These are phyloP conservation scores for Kodamaea fungicola DNA, from an alignment of 1,139 yeast genomes.

Conservation along the genomic window DNA sequence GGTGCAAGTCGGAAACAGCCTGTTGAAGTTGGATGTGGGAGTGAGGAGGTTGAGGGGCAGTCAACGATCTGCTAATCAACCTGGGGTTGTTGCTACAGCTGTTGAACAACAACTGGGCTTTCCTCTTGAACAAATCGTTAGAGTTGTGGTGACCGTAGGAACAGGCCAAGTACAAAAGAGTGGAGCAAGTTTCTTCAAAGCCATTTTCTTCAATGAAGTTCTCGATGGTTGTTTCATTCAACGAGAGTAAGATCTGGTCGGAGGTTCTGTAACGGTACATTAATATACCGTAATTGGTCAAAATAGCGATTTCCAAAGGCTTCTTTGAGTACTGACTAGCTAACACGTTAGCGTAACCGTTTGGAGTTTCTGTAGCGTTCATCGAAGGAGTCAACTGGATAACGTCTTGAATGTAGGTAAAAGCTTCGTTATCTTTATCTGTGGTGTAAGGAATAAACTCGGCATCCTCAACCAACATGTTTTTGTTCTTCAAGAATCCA, in stretches of 20 bases:
- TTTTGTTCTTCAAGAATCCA: constrained; percentile 71
- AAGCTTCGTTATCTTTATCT: constrained; percentile 21
- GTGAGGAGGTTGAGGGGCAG: constrained; percentile 9
- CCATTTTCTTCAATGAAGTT: constrained; percentile 49
- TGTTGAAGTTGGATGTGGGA: constrained; percentile 11
- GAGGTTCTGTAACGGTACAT: constrained; percentile 78
- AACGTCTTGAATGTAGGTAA: constrained; percentile 62
- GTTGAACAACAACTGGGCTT: constrained; percentile 50
- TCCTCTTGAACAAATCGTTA: constrained; percentile 44
- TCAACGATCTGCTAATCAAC: constrained; percentile 27
- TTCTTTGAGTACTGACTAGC: constrained; percentile 76
- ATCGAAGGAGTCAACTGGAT: constrained; percentile 66
- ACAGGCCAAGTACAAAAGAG: constrained; percentile 80
- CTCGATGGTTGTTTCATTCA: constrained; percentile 56
- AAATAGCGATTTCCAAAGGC: constrained; percentile 69
- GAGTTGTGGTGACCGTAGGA: constrained; percentile 55
- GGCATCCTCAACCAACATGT: constrained; percentile 76
- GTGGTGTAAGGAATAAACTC: constrained; percentile 60
- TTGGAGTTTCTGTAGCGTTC: constrained; percentile 69
- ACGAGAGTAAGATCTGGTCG: constrained; percentile 66
- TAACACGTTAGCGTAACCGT: constrained; percentile 76
- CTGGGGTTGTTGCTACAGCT: constrained; percentile 56
- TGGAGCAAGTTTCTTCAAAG: constrained; percentile 76
- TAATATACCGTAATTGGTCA: constrained; percentile 77
- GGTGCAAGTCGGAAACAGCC: constrained; percentile 20